Base-by-base conservation (phyloP, 75 land plant species). In the Isoetes taiwanensis region DNA sequence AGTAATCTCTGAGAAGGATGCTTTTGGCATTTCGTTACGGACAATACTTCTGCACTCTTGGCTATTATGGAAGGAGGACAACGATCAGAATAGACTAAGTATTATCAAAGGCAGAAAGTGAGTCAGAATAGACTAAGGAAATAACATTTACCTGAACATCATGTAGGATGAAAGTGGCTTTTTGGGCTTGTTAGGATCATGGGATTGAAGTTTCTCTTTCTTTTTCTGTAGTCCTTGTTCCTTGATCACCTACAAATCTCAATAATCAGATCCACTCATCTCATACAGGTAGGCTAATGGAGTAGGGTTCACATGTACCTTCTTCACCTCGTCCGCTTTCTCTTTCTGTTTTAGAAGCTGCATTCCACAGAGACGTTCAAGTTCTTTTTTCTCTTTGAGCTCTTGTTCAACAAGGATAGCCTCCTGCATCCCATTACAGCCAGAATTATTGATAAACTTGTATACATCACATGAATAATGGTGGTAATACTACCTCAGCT, bases 331-430 rank as follows among this genome's bases (percentile, higher is more conserved):
- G 16, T 81, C 90, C 3, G 72, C 57, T 43, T 88, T 84, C 59
- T 88, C 95, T 32, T 88, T 88, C 74, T 88, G 79, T 71, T 79
- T 84, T 10, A 84, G 78, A 43, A 88, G 62, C 58, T 80, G 84
- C 41, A 88, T 33, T 26, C 82, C 95, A 43, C 83, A 80, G 19
- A 71, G 80, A 58, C 70, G 80, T 58, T 81, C 78, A 30, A 77
- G 34, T 56, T 88, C 81, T 65, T 61, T 73, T 65, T 63, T 57
- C 46, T 78, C 90, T 42, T 84, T 78, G 29, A 64, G 77, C 58
- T 76, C 85, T 50, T 66, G 71, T 53, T 69, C 68, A 12, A 61
- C 23, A 26, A 30, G 40, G 2, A 3, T 43, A 2, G 62, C 81
- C 62, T 88, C 95, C 82, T 79, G 72, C 28, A 56, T n/a, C 11